Evolutionary conservation across 1,284 basidiomycete species (phyloP), one percentile per base, ranked within the genome.

Genomic region (Malassezia nana): DNA sequence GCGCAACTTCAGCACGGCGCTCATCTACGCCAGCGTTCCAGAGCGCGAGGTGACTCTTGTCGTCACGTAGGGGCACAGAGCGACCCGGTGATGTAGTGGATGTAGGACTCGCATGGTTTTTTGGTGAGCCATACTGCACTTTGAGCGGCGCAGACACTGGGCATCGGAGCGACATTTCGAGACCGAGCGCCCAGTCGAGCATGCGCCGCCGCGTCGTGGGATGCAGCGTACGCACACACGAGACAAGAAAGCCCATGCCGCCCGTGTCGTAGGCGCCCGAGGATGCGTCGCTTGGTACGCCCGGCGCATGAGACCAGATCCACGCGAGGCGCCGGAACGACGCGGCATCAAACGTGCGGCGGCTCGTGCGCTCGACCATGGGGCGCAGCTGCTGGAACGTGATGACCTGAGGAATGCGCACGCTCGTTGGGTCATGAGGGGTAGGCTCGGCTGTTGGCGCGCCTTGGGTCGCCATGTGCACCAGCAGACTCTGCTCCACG

Each of bases 1-100:
- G 47, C 0, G 50, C 46, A 3, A 72, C 59, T 31, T 68, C 66
- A 3, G 58, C 52, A 33, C 68, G 69, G 7, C 69, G 50, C 35
- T 57, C 61, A 16, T 70, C 69, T 24, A 68, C 26, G 1, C 69
- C 69, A 25, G 64, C 66, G 55, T 69, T 70, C 69, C 69, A 72
- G 40, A 68, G 47, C 6, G 69, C 69, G 1, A 71, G 55, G 3
- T 68, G 51, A 29, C 62, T 65, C 69, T 69, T 68, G 9, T 59
- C 60, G 9, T 55, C 53, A 7, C 53, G 42, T 1, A 16, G 22
- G 5, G 47, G 16, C 2, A 31, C 28, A 1, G 33, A 20, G 20
- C 13, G 29, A 6, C 2, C 7, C 3, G 44, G 51, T 33, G 44
- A 26, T 12, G 22, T 10, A 0, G 28, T n/a, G n/a, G n/a, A n/a